Evolutionary conservation across 1,284 basidiomycete genomes (phyloP).

Genomic region (Boletus subluridellus): DNA sequence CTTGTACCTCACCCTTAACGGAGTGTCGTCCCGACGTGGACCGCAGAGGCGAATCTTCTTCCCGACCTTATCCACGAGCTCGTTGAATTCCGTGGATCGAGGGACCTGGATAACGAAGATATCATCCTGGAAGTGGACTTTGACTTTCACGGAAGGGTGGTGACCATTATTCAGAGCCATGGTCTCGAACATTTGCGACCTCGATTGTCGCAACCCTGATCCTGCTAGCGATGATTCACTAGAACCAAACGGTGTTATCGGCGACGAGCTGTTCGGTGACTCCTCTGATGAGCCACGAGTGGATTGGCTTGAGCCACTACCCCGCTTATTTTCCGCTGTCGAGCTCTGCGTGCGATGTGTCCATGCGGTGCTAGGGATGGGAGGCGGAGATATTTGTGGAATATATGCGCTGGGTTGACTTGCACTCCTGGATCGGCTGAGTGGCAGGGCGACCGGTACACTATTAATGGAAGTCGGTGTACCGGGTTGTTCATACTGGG

Average conservation of each 20-base stretch:
- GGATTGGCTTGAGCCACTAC: slow-evolving; percentile 76
- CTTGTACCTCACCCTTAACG: slow-evolving; percentile 81
- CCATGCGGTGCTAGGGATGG: slow-evolving; percentile 58
- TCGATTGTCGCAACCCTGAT: slow-evolving; percentile 49
- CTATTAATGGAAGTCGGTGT: slow-evolving; percentile 28
- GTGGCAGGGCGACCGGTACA: slow-evolving; percentile 31
- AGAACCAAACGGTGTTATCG: slow-evolving; percentile 81
- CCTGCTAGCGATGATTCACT: slow-evolving; percentile 71
- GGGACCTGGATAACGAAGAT: slow-evolving; percentile 91
- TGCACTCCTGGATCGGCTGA: slow-evolving; percentile 63
- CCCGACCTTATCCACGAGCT: slow-evolving; percentile 85
- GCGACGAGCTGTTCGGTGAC: slow-evolving; percentile 75
- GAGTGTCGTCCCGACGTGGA: slow-evolving; percentile 66
- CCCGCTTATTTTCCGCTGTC: slow-evolving; percentile 55
- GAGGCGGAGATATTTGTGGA: slow-evolving; percentile 54
- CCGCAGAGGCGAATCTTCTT: slow-evolving; percentile 91
- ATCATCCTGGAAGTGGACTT: slow-evolving; percentile 86
- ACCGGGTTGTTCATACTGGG: slow-evolving; percentile 46
- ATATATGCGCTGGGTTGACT: slow-evolving; percentile 73
- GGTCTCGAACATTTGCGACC: slow-evolving; percentile 51
- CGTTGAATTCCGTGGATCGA: slow-evolving; percentile 69
- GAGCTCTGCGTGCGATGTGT: slow-evolving; percentile 48
- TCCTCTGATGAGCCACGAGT: slow-evolving; percentile 73
- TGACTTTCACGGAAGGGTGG: slow-evolving; percentile 67
- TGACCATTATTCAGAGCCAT: slow-evolving; percentile 31